Conservation (phyloP, 192 early-diverging fungal genomes). For the Coemansia sp. region DNA sequence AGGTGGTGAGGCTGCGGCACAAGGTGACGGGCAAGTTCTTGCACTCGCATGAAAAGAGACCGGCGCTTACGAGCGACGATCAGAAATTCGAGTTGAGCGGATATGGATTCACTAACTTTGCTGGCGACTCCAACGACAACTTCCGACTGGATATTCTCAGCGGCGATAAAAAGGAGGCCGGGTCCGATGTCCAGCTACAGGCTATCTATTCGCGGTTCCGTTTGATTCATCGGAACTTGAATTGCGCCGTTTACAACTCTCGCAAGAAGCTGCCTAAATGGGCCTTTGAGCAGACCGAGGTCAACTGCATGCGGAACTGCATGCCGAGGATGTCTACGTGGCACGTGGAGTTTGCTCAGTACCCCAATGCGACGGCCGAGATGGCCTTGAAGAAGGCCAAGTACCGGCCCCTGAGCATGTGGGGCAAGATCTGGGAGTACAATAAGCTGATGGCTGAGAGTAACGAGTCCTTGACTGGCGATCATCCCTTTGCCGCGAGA, state of each 20-base stretch:
- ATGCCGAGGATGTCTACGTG: constrained; percentile 71
- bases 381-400: constrained; percentile 49
- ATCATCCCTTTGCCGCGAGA: constrained; percentile 92
- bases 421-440: constrained; percentile 81
- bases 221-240: constrained; percentile 66
- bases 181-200: constrained; percentile 55
- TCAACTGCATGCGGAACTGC: constrained; percentile 87
- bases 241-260: constrained; percentile 80
- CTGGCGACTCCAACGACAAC: constrained; percentile 89
- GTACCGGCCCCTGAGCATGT: constrained; percentile 64
- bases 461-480: constrained; percentile 78
- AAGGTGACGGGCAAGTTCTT: constrained; percentile 58
- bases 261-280: constrained; percentile 83
- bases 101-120: constrained; percentile 68
- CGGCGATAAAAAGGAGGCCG: constrained; percentile 42
- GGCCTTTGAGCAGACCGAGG: constrained; percentile 92
- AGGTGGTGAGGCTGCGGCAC: constrained; percentile 72
- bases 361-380: constrained; percentile 49
- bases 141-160: constrained; percentile 76
- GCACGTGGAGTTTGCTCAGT: constrained; percentile 68
- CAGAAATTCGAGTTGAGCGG: constrained; percentile 72
- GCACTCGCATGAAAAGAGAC: constrained; percentile 71
- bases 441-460: constrained; percentile 84
- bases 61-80: constrained; percentile 64
- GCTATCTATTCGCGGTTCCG: constrained; percentile 69